Conservation (phyloP, 768 basidiomycete species). For the Tylopilus subfusipes region DNA sequence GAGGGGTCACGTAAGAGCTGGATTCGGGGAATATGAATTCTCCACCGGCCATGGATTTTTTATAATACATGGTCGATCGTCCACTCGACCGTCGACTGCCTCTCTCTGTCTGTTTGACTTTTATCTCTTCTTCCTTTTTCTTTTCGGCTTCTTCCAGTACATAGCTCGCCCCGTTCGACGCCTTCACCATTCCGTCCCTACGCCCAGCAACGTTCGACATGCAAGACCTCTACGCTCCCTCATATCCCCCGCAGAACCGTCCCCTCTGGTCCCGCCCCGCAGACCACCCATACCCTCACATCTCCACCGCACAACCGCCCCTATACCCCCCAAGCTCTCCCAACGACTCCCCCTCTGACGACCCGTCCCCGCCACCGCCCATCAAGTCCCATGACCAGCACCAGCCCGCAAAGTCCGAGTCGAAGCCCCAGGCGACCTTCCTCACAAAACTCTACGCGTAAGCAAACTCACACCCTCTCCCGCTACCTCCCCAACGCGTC, state of each 20-base stretch:
- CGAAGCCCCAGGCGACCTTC: slow-evolving; percentile 91
- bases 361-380: slow-evolving; percentile 40
- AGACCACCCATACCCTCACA: slow-evolving; percentile 35
- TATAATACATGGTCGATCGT: slow-evolving; percentile 37
- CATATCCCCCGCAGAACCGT: slow-evolving; percentile 44
- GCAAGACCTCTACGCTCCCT: slow-evolving; percentile 47
- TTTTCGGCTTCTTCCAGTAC: slow-evolving; percentile 33
- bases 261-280: slow-evolving; percentile 31
- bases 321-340: slow-evolving; percentile 34
- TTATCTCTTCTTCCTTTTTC: slow-evolving; percentile 24
- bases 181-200: slow-evolving; percentile 38
- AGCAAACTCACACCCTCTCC: slow-evolving; percentile 33
- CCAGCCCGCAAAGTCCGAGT: slow-evolving; percentile 61
- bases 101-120: slow-evolving; percentile 30
- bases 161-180: slow-evolving; percentile 31
- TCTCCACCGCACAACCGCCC: slow-evolving; percentile 31
- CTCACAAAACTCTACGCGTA: slow-evolving; percentile 95
- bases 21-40: slow-evolving; percentile 38
- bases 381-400: slow-evolving; percentile 41
- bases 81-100: slow-evolving; percentile 26
- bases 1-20: slow-evolving; percentile 33
- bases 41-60: slow-evolving; percentile 37
- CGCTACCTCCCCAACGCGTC: slow-evolving; percentile 18
- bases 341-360: slow-evolving; percentile 45
- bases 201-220: slow-evolving; percentile 41